phyloP scores from a whole-genome alignment of 805 yeast genomes.

The Debaryomyces tyrocola region DNA sequence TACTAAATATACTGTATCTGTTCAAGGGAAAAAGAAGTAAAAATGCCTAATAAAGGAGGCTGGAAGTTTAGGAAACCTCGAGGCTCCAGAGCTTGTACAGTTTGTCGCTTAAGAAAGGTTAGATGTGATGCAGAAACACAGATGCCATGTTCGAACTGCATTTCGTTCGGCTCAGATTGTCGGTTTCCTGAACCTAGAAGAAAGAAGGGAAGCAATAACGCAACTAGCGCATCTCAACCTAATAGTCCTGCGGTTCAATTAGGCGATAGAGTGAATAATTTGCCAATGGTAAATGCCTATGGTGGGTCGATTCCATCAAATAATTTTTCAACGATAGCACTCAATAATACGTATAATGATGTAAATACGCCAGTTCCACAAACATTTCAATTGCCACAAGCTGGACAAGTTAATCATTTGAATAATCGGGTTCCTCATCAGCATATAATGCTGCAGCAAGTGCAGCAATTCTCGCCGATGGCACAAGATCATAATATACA shows the following conservation, averaged over 20 bases:
- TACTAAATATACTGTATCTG: too few relatives aligned
- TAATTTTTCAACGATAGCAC: not conserved
- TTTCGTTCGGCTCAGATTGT: slow-evolving; percentile 8
- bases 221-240: not conserved
- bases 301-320: not conserved
- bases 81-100: slow-evolving; percentile 72
- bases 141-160: slow-evolving; percentile 52
- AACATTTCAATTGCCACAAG: too few relatives aligned
- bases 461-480: too few relatives aligned
- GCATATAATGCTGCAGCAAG: too few relatives aligned
- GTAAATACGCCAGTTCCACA: not conserved
- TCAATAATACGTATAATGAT: not conserved
- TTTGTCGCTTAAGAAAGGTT: slow-evolving; percentile 64
- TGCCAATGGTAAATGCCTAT: not conserved
- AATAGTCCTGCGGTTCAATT: not conserved
- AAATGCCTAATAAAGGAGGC: not conserved
- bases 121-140: slow-evolving; percentile 50
- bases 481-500: too few relatives aligned
- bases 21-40: too few relatives aligned
- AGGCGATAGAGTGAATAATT: not conserved
- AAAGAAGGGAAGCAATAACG: not conserved
- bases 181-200: slow-evolving; percentile 7
- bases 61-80: slow-evolving; percentile 50
- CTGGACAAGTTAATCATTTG: too few relatives aligned
- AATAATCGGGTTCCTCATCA: too few relatives aligned